Percentiles rank a stretch among this genome's conserved stretches.
Evolutionary conservation across 495 filamentous ascomycete species (phyloP).

Genomic region (Amorphotheca resinae): DNA sequence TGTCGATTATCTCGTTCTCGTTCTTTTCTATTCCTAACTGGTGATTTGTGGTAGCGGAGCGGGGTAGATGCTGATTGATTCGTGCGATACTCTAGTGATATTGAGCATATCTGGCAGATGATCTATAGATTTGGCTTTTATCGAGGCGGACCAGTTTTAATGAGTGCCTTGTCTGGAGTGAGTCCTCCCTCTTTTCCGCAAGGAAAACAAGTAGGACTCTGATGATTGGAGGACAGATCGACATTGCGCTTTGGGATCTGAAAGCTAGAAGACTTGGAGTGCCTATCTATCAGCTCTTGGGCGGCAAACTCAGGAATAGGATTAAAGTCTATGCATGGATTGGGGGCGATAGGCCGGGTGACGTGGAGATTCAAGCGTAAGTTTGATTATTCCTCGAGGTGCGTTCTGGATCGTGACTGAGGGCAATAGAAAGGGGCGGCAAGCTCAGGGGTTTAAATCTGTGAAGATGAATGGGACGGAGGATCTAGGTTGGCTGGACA

Average conservation of each 20-base stretch:
- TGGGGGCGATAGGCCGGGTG: constrained; percentile 62
- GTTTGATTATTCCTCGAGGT: constrained; percentile 12
- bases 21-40: no score
- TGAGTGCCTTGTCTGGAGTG: constrained; percentile 59
- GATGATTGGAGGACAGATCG: constrained; percentile 31
- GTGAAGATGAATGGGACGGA: constrained; percentile 79
- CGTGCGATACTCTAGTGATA: constrained; percentile 43
- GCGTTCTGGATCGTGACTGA: background rate
- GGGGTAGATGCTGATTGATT: background rate
- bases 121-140: constrained; percentile 63
- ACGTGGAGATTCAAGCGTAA: constrained; percentile 53
- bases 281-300: constrained; percentile 61
- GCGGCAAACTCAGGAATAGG: constrained; percentile 63
- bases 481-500: constrained; percentile 69
- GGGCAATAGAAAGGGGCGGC: constrained; percentile 37
- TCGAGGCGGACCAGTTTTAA: constrained; percentile 69
- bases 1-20: no score
- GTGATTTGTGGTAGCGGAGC: background rate
- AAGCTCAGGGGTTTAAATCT: constrained; percentile 56
- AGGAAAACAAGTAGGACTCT: background rate
- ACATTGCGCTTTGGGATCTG: constrained; percentile 76
- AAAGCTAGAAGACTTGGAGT: constrained; percentile 51
- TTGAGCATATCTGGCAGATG: constrained; percentile 71
- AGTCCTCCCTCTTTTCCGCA: background rate
- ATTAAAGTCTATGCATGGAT: constrained; percentile 76